These are phyloP conservation scores for Globisporangium nagaii DNA, from an alignment of 352 stramenopile genomes.

Conservation along the genomic window DNA sequence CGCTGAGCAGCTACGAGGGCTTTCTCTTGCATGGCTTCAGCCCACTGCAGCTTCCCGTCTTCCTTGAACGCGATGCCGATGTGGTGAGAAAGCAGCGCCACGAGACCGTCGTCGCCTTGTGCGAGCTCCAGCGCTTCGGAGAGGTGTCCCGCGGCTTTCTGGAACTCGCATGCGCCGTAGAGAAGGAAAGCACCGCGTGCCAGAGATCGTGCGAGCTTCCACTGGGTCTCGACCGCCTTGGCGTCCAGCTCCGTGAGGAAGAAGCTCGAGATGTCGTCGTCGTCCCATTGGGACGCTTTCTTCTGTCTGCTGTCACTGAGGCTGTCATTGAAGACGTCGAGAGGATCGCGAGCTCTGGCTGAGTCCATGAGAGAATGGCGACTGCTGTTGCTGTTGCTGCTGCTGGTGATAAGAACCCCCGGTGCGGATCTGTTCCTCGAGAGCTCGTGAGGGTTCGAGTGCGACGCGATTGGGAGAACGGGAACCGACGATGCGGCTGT, in stretches of 20 bases:
- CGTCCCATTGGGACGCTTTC: constrained; percentile 13
- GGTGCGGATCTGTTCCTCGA: constrained; percentile 7
- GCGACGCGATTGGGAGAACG: not conserved
- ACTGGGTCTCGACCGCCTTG: constrained; percentile 18
- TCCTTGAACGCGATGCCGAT: constrained; percentile 64
- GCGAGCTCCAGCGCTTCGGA: constrained; percentile 29
- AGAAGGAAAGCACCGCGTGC: constrained; percentile 43
- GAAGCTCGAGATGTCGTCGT: constrained; percentile 47
- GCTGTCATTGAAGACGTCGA: not conserved
- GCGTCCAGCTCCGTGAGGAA: constrained; percentile 76
- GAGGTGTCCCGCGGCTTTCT: constrained; percentile 28
- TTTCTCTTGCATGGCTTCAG: constrained; percentile 41
- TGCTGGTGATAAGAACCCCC: not conserved
- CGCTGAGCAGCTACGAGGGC: constrained; percentile 38
- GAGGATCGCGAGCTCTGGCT: too few species aligned
- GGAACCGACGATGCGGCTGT: not conserved
- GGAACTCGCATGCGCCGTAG: constrained; percentile 36
- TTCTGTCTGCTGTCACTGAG: not conserved
- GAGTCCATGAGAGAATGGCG: not conserved
- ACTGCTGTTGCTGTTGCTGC: not conserved
- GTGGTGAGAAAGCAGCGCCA: constrained; percentile 59
- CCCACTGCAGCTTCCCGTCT: constrained; percentile 29
- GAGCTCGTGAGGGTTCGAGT: not conserved
- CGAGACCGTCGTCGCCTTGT: constrained; percentile 22
- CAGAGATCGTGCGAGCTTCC: constrained; percentile 31